Base-by-base conservation (phyloP, 2,329 filamentous ascomycete species). In the Diplodia sapinea region DNA sequence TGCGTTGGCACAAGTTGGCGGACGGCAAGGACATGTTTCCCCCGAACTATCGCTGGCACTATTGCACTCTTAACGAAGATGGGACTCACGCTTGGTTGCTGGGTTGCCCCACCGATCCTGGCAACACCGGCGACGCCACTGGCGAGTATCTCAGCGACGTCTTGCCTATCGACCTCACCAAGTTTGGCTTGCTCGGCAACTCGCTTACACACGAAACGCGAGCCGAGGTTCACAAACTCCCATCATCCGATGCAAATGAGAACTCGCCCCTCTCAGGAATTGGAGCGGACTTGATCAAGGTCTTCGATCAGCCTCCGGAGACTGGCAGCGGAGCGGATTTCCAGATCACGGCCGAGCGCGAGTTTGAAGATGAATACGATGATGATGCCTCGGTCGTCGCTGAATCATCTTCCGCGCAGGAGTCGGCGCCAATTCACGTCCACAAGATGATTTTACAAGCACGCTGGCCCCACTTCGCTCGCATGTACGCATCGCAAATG, bases 11-110 rank as follows among this genome's bases (percentile, higher is more conserved):
- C 78, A 96, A 94, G 76, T 84, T 99, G 20, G 95, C 94, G 1
- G 94, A 97, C 74, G 95, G 95, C 3, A 91, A 92, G 61, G 95
- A 99, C 76, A 90, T 99, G 40, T 99, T 97, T 80, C 91, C 91
- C 72, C 84, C 89, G 0, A 92, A 91, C n/a, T 98, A 95, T 78
- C 88, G 94, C 69, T 99, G 95, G 95, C 94, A 98, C 78, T 99
- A 99, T 77, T 98, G 95, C 78, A 96, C 93, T 3, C 91, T 97
- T 80, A 96, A 97, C 76, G 90, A 95, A 69, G 92, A 96, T 73
- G 94, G 94, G 6, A 97, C 95, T 7, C 97, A 96, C 76, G 95
- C 93, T 8, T 99, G 95, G 94, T 84, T 99, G 29, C 85, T 99
- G n/a, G 95, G 95, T 9, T 97, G 93, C 74, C 91, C 91, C 2